phyloP scores from a whole-genome alignment of 495 filamentous ascomycete genomes.

The Penicillium angulare region DNA sequence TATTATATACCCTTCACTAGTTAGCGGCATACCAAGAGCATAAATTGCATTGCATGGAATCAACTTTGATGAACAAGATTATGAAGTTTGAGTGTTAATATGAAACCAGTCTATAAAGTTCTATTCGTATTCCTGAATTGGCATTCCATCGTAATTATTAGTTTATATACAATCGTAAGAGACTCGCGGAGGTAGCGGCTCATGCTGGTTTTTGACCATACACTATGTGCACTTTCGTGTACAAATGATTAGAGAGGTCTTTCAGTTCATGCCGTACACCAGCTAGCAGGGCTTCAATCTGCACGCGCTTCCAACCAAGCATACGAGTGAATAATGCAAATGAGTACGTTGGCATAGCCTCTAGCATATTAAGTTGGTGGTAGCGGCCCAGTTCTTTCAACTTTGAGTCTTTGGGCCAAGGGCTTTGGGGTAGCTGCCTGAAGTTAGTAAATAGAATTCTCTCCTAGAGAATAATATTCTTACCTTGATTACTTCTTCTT shows the following conservation, averaged over 20 bases:
- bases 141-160: background rate
- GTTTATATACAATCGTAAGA: background rate
- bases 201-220: constrained; percentile 37
- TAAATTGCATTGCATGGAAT: no score
- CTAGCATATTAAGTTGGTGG: constrained; percentile 46
- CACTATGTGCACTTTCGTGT: constrained; percentile 34
- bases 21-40: no score
- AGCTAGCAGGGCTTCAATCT: constrained; percentile 54
- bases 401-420: constrained; percentile 53
- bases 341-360: constrained; percentile 48
- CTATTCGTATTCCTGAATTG: no score
- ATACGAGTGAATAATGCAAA: constrained; percentile 54
- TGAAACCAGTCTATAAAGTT: no score
- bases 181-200: no score
- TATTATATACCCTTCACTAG: no score
- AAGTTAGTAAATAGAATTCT: background rate
- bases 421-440: constrained; percentile 42
- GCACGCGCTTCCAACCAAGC: constrained; percentile 49
- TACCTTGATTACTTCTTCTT: constrained; percentile 43
- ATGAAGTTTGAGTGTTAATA: no score
- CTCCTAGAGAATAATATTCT: constrained; percentile 4
- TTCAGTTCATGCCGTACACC: constrained; percentile 52
- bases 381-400: constrained; percentile 50
- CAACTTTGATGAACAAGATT: no score
- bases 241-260: constrained; percentile 49